These are phyloP conservation scores for Candida loeiensis DNA, from an alignment of 805 yeast genomes.

Conservation along the genomic window DNA sequence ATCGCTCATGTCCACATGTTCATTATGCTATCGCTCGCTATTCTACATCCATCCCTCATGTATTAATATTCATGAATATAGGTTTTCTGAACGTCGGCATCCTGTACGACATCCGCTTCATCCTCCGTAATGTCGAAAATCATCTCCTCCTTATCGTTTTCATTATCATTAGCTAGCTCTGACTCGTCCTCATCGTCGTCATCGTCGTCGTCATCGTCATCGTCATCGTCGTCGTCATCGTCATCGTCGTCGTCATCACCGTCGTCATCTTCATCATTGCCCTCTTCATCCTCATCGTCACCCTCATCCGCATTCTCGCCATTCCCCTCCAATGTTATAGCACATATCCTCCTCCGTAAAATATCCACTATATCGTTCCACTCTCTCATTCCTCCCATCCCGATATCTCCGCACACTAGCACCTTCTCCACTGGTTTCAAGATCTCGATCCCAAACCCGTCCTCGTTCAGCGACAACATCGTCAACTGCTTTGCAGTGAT, in stretches of 20 bases:
- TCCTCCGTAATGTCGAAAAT: constrained; percentile 21
- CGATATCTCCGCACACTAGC: constrained; percentile 46
- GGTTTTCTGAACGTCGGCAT: constrained; percentile 1
- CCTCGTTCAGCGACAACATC: constrained; percentile 30
- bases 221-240: constrained; percentile 37
- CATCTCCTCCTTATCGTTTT: constrained; percentile 28
- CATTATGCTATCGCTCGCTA: no score
- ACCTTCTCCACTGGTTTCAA: constrained; percentile 47
- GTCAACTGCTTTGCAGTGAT: constrained; percentile 39
- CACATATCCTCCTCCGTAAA: constrained; percentile 31
- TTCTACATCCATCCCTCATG: no score
- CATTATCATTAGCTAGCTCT: constrained; percentile 36
- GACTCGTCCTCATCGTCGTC: constrained; percentile 28
- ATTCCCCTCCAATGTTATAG: constrained; percentile 23
- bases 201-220: constrained; percentile 35
- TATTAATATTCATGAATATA: constrained; percentile 7
- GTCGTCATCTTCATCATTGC: constrained; percentile 36
- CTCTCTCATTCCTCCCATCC: constrained; percentile 50
- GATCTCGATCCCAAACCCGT: constrained; percentile 41
- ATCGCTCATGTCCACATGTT: no score
- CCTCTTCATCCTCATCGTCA: constrained; percentile 31
- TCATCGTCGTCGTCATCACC: constrained; percentile 32
- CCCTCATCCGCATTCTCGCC: constrained; percentile 20
- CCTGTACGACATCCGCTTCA: constrained; percentile 2
- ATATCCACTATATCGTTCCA: constrained; percentile 46